Evolutionary conservation across 768 basidiomycete genomes (phyloP).

Genomic region (Suillus decipiens): DNA sequence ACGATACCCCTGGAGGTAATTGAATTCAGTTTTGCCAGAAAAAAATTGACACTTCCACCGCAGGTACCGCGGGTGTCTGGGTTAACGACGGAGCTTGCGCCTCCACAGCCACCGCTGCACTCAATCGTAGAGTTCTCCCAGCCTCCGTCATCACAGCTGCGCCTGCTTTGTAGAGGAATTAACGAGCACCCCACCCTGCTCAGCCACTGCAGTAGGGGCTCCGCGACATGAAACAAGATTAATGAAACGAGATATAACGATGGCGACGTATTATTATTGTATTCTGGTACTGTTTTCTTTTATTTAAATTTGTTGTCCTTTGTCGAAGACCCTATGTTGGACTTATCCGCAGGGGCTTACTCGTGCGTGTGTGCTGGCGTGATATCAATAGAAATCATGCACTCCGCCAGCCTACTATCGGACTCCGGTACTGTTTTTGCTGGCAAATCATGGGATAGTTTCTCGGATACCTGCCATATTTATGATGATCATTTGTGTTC

Average conservation of each 20-base stretch:
- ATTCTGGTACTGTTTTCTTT: background rate
- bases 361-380: no score
- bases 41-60: background rate
- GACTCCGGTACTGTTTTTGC: background rate
- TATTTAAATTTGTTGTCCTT: no score
- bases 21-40: background rate
- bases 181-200: background rate
- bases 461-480: background rate
- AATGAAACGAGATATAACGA: background rate
- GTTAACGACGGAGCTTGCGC: slow-evolving; percentile 56
- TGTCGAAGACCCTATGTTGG: no score
- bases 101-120: slow-evolving; percentile 8
- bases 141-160: slow-evolving; percentile 8
- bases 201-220: background rate
- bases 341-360: no score
- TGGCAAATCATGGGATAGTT: background rate
- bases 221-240: background rate
- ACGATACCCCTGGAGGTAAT: slow-evolving; percentile 35
- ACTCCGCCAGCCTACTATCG: background rate
- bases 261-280: slow-evolving; percentile 1
- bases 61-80: slow-evolving; percentile 57
- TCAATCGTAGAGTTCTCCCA: slow-evolving; percentile 1
- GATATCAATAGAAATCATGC: no score
- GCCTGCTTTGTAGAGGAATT: slow-evolving; percentile 7
- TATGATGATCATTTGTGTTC: background rate